A percentile compares a stretch with the other conserved stretches of the same genome.
Conservation (phyloP, 768 basidiomycete species). For the Leccinellum rugosiceps region DNA sequence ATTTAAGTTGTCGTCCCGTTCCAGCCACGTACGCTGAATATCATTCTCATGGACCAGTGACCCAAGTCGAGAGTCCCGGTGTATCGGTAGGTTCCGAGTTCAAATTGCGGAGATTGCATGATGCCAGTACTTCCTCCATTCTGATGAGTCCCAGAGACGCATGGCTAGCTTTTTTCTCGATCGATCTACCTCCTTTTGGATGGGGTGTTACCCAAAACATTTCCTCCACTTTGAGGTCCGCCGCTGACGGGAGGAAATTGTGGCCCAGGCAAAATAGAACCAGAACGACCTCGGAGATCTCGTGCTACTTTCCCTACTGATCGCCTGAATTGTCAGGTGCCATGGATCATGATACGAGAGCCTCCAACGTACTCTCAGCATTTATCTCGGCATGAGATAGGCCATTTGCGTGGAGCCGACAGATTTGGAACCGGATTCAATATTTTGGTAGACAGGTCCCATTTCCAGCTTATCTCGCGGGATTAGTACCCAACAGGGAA, state of each 20-base stretch:
- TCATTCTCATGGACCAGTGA: not conserved
- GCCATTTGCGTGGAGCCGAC: not conserved
- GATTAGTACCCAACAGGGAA: not conserved
- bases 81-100: not conserved
- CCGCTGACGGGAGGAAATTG: not conserved
- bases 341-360: not conserved
- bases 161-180: not conserved
- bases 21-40: not conserved
- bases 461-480: not conserved
- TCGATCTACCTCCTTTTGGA: not conserved
- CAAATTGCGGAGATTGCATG: not conserved
- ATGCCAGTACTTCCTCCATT: not conserved
- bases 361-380: too few relatives aligned
- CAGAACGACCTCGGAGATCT: not conserved
- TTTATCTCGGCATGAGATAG: not conserved
- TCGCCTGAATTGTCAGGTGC: not conserved
- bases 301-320: not conserved
- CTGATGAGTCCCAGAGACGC: not conserved
- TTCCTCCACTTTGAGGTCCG: not conserved
- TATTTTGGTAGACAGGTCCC: not conserved
- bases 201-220: not conserved
- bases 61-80: not conserved
- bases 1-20: too few relatives aligned
- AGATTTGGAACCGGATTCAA: not conserved
- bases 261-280: too few relatives aligned